A percentile compares a stretch with the other conserved stretches of the same genome.
These are phyloP conservation scores for Cladobotryum mycophilum DNA, from an alignment of 2,329 filamentous ascomycete genomes.

Conservation along the genomic window DNA sequence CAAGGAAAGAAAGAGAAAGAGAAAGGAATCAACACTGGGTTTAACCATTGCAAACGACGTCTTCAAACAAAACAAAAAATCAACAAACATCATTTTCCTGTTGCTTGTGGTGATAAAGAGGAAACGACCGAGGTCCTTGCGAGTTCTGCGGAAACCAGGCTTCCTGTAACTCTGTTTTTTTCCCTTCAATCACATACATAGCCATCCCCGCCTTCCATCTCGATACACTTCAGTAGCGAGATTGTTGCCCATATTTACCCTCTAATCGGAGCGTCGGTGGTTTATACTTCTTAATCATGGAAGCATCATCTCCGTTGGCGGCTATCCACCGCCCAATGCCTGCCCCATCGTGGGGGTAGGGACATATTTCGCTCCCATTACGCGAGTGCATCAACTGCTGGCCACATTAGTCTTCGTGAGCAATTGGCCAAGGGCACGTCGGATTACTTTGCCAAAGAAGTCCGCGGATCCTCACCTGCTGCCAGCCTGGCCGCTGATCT, in stretches of 20 bases:
- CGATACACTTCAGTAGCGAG: slow-evolving; percentile 21
- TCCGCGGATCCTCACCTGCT: slow-evolving; percentile 82
- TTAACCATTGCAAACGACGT: neutral
- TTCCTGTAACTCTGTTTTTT: slow-evolving; percentile 20
- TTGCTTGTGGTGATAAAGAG: slow-evolving; percentile 9
- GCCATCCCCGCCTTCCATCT: slow-evolving; percentile 14
- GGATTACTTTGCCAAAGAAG: slow-evolving; percentile 79
- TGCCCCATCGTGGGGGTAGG: slow-evolving; percentile 50
- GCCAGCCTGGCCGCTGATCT: slow-evolving; percentile 87
- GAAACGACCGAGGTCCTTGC: slow-evolving; percentile 1
- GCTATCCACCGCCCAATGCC: slow-evolving; percentile 74
- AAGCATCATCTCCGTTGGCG: slow-evolving; percentile 88
- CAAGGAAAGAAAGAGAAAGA: slow-evolving; percentile 9
- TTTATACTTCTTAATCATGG: slow-evolving; percentile 51
- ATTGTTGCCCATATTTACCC: slow-evolving; percentile 5
- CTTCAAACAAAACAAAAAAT: slow-evolving; percentile 3
- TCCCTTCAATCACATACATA: slow-evolving; percentile 7
- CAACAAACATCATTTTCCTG: slow-evolving; percentile 3
- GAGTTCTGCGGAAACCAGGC: slow-evolving; percentile 26
- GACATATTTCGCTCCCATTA: slow-evolving; percentile 49
- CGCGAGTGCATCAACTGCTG: slow-evolving; percentile 46
- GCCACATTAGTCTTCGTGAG: slow-evolving; percentile 75
- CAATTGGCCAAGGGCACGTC: slow-evolving; percentile 51
- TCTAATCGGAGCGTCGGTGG: neutral
- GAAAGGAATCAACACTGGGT: neutral